Evolutionary conservation across 75 land plant genomes (phyloP).

Genomic region (Gnetum montanum): DNA sequence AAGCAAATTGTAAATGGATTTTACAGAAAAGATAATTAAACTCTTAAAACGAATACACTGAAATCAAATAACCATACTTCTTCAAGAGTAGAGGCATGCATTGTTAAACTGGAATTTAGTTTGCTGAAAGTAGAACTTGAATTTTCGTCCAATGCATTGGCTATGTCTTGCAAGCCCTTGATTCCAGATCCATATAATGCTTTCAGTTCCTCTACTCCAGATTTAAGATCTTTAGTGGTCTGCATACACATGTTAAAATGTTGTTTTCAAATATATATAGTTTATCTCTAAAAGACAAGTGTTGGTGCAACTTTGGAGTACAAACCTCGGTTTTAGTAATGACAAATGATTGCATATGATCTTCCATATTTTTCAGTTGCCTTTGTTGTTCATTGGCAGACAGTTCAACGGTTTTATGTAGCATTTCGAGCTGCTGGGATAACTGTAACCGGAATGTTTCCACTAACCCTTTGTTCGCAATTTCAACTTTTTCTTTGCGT

Average conservation of each 20-base stretch:
- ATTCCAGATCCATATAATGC: constrained; percentile 53
- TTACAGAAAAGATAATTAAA: neutral
- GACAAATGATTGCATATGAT: constrained; percentile 80
- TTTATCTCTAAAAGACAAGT: too few relatives aligned
- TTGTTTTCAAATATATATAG: neutral
- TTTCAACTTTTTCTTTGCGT: constrained; percentile 81
- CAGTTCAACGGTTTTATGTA: constrained; percentile 59
- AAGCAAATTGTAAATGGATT: too few relatives aligned
- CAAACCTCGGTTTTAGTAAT: constrained; percentile 70
- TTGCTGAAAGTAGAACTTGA: constrained; percentile 41
- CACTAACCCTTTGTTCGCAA: constrained; percentile 58
- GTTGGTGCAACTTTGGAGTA: too few relatives aligned
- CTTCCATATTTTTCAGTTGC: constrained; percentile 71
- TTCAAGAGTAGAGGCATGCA: constrained; percentile 59
- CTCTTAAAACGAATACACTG: neutral
- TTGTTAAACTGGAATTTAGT: constrained; percentile 50
- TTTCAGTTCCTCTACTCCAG: constrained; percentile 45
- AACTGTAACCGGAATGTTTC: constrained; percentile 61
- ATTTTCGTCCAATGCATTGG: constrained; percentile 52
- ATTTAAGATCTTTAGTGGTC: constrained; percentile 69
- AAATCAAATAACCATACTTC: constrained; percentile 37
- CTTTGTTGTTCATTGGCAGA: constrained; percentile 70
- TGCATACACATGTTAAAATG: constrained; percentile 11
- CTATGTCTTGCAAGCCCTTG: constrained; percentile 49
- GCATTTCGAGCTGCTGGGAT: constrained; percentile 59